Evolutionary conservation across 2,329 filamentous ascomycete genomes (phyloP).

Genomic region (Phoma sp.): DNA sequence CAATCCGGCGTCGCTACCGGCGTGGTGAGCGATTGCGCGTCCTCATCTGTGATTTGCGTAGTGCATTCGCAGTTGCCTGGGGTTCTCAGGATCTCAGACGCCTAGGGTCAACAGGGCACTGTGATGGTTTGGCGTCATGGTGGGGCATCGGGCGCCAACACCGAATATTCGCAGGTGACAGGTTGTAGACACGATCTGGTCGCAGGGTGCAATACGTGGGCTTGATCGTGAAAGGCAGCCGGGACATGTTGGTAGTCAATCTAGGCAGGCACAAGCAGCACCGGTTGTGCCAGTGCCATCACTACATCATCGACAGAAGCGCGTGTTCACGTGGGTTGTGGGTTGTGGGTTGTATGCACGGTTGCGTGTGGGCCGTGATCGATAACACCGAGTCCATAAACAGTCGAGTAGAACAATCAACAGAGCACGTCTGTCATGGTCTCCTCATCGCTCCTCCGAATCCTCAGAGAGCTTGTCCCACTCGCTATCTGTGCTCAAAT

Average conservation of each 20-base stretch:
- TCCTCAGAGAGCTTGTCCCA: conserved; percentile 87
- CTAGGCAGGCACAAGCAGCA: not conserved
- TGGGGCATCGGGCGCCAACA: conserved; percentile 38
- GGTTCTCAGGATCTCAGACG: not conserved
- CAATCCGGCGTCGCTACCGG: conserved; percentile 28
- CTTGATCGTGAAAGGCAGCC: not conserved
- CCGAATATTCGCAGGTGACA: not conserved
- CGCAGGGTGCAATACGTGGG: not conserved
- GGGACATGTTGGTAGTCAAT: not conserved
- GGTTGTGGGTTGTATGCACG: conserved; percentile 18
- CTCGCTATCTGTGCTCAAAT: conserved; percentile 86
- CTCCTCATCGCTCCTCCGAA: conserved; percentile 43
- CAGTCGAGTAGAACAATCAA: not conserved
- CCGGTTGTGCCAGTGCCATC: conserved; percentile 5
- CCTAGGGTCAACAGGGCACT: conserved; percentile 17
- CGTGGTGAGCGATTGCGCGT: conserved; percentile 28
- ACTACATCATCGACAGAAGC: conserved; percentile 16
- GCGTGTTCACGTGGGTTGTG: conserved; percentile 34
- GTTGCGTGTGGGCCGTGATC: conserved; percentile 11
- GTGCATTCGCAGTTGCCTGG: conserved; percentile 24
- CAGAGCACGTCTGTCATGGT: conserved; percentile 14
- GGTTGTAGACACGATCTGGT: not conserved
- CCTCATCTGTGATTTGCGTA: conserved; percentile 37
- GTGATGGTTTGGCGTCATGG: conserved; percentile 33
- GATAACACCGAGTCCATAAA: not conserved